These are phyloP conservation scores for Poterioochromonas sp. DNA, from an alignment of 352 stramenopile genomes.

Conservation along the genomic window DNA sequence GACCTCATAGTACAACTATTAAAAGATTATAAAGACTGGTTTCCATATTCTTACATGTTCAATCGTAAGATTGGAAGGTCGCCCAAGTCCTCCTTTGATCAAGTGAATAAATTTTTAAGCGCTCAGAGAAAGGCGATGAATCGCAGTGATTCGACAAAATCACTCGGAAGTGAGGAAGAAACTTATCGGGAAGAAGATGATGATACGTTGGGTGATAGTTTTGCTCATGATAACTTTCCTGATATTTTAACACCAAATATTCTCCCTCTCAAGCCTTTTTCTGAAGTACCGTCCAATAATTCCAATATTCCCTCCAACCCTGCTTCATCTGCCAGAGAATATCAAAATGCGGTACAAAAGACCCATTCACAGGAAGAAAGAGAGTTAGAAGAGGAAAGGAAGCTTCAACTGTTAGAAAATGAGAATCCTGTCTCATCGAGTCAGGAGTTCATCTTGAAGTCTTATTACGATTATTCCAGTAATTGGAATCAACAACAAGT, in stretches of 20 bases:
- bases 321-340: too few species aligned
- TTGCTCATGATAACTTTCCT: not conserved
- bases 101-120: not conserved
- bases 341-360: too few species aligned
- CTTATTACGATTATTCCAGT: too few species aligned
- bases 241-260: not conserved
- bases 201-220: not conserved
- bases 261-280: not conserved
- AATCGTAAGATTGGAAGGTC: not conserved
- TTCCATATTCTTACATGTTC: slow-evolving; percentile 20
- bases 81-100: slow-evolving; percentile 17
- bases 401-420: too few species aligned
- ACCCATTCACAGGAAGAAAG: too few species aligned
- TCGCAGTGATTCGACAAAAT: not conserved
- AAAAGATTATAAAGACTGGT: slow-evolving; percentile 13
- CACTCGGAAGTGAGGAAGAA: not conserved
- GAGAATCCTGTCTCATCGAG: too few species aligned
- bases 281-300: too few species aligned
- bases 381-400: too few species aligned
- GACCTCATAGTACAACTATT: not conserved
- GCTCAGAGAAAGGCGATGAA: not conserved
- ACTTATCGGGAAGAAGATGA: not conserved
- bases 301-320: too few species aligned
- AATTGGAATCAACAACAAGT: too few species aligned
- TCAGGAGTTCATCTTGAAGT: too few species aligned